Percentiles rank a stretch among this genome's conserved stretches.
These are phyloP conservation scores for Russula abietina DNA, from an alignment of 768 basidiomycete genomes.

Conservation along the genomic window DNA sequence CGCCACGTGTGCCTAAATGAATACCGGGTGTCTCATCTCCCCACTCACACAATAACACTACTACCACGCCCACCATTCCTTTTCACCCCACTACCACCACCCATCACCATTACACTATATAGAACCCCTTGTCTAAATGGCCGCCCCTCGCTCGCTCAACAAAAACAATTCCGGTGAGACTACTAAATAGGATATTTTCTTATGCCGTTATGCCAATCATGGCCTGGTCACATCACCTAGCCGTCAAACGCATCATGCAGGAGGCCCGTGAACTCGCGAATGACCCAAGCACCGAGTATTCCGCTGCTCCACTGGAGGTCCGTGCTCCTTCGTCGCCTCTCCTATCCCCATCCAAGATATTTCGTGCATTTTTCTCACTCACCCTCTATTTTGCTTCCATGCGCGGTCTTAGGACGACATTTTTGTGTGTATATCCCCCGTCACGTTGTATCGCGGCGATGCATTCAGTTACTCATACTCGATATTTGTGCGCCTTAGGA, in stretches of 20 bases:
- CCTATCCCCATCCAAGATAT: conserved; percentile 1
- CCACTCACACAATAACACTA: neutral
- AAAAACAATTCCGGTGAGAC: conserved; percentile 82
- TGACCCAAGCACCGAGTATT: conserved; percentile 82
- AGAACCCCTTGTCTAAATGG: conserved; percentile 22
- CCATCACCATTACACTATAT: neutral
- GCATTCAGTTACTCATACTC: conserved; percentile 9
- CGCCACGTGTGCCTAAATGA: neutral
- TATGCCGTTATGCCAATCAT: neutral
- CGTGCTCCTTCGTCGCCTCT: conserved; percentile 12
- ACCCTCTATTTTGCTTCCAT: neutral
- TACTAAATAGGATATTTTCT: neutral
- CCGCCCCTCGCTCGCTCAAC: conserved; percentile 47
- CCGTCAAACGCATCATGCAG: conserved; percentile 95
- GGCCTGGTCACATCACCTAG: conserved; percentile 35
- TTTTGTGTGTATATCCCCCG: conserved; percentile 53
- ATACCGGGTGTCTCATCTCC: no score
- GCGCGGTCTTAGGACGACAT: conserved; percentile 62
- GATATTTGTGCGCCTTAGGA: conserved; percentile 40
- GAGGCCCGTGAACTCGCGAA: conserved; percentile 85
- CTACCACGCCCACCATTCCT: neutral
- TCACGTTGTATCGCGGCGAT: neutral
- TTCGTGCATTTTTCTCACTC: conserved; percentile 1
- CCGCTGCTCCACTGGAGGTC: conserved; percentile 76
- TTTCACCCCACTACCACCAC: neutral